These are phyloP conservation scores for Wickerhamiella alocasiicola DNA, from an alignment of 805 yeast genomes.

Conservation along the genomic window DNA sequence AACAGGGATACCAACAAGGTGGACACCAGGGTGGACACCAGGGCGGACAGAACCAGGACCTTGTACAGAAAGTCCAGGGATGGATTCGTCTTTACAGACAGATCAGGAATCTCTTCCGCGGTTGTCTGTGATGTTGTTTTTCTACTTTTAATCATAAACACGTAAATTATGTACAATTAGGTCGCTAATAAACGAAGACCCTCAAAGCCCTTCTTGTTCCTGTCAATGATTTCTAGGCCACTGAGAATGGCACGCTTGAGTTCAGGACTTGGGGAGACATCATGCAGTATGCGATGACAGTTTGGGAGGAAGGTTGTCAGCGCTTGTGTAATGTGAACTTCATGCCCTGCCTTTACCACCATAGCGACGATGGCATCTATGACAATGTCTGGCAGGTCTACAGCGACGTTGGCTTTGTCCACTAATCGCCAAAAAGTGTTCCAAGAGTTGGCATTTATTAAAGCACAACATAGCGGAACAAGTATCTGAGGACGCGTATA, in stretches of 20 bases:
- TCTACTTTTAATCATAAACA: not conserved
- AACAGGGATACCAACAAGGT: slow-evolving; percentile 7
- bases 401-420: slow-evolving; percentile 16
- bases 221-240: slow-evolving; percentile 21
- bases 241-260: slow-evolving; percentile 11
- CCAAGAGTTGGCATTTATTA: slow-evolving; percentile 22
- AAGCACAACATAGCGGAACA: slow-evolving; percentile 22
- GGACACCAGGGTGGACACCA: slow-evolving; percentile 22
- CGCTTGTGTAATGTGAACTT: slow-evolving; percentile 18
- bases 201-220: slow-evolving; percentile 13
- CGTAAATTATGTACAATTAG: slow-evolving; percentile 5
- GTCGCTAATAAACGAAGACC: not conserved
- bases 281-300: slow-evolving; percentile 1
- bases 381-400: slow-evolving; percentile 17
- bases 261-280: slow-evolving; percentile 12
- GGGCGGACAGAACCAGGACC: slow-evolving; percentile 17
- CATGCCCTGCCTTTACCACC: slow-evolving; percentile 24
- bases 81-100: slow-evolving; percentile 17
- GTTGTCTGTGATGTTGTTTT: slow-evolving; percentile 11
- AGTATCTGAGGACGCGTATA: slow-evolving; percentile 15
- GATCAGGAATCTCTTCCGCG: slow-evolving; percentile 16
- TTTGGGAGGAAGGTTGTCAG: slow-evolving; percentile 21
- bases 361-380: slow-evolving; percentile 21
- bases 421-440: slow-evolving; percentile 25
- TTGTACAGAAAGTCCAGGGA: slow-evolving; percentile 12